Evolutionary conservation across 2,329 filamentous ascomycete genomes (phyloP).

Genomic region (Aspergillus nomiae): DNA sequence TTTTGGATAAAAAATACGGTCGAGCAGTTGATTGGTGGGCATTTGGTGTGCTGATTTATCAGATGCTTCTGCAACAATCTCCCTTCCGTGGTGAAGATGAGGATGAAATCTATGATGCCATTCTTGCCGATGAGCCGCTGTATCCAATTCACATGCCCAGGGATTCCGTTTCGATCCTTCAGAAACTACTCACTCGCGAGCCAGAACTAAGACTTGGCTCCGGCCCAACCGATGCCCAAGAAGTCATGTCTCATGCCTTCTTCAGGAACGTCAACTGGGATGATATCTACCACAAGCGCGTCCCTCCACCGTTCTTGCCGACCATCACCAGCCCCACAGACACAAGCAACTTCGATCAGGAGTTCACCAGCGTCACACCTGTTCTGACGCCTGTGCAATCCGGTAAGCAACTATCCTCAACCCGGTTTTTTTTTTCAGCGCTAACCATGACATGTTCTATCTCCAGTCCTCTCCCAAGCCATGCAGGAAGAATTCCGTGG

Average conservation of each 20-base stretch:
- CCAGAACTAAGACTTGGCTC: conserved; percentile 90
- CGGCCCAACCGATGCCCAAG: conserved; percentile 94
- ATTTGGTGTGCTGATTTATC: conserved; percentile 97
- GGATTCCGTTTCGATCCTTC: conserved; percentile 94
- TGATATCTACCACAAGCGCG: conserved; percentile 94
- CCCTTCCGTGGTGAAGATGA: conserved; percentile 99
- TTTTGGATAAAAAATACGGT: conserved; percentile 97
- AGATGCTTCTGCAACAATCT: conserved; percentile 98
- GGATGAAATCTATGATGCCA: conserved; percentile 98
- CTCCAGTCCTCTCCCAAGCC: conserved; percentile 84
- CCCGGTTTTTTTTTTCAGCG: neutral
- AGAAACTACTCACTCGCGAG: conserved; percentile 94
- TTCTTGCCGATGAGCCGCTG: conserved; percentile 92
- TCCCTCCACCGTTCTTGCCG: conserved; percentile 85
- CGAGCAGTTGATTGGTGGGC: conserved; percentile 99
- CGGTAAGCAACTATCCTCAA: conserved; percentile 61
- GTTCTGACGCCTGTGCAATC: conserved; percentile 96
- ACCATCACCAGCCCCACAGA: conserved; percentile 89
- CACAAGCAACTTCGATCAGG: conserved; percentile 99
- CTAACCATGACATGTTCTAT: conserved; percentile 21
- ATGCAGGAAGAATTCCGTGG: conserved; percentile 99
- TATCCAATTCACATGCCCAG: conserved; percentile 99
- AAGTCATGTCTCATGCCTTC: conserved; percentile 98
- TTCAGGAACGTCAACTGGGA: conserved; percentile 99
- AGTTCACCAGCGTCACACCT: conserved; percentile 97